A percentile compares a stretch with the other conserved stretches of the same genome.
Conservation (phyloP, 352 stramenopile species). For the Globisporangium ultimum region DNA sequence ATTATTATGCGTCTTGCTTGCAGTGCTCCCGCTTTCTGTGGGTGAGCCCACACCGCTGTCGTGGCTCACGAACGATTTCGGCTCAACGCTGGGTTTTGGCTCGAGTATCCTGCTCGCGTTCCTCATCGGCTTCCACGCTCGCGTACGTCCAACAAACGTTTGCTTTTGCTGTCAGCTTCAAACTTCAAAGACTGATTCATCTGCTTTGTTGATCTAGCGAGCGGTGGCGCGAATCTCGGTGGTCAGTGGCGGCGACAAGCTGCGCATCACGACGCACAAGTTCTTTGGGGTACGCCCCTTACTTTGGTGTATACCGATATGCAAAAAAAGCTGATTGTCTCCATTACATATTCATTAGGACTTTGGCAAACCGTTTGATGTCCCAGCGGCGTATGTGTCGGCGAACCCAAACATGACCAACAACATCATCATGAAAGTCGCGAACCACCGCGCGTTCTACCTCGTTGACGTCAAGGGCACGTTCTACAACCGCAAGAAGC, state of each 20-base stretch:
- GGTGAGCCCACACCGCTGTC: conserved; percentile 77
- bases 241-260: conserved; percentile 68
- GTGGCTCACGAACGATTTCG: conserved; percentile 77
- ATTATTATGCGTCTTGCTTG: conserved; percentile 1
- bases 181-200: background rate
- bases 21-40: conserved; percentile 55
- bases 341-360: conserved; percentile 27
- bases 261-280: conserved; percentile 86
- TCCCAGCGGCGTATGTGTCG: conserved; percentile 64
- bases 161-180: background rate
- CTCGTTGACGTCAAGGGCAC: conserved; percentile 75
- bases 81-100: conserved; percentile 75
- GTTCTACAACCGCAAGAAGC: conserved; percentile 86
- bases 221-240: conserved; percentile 77
- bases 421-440: conserved; percentile 85
- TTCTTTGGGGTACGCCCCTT: conserved; percentile 69
- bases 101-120: conserved; percentile 78
- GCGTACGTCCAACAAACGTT: conserved; percentile 25
- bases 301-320: background rate
- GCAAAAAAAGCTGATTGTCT: background rate
- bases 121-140: conserved; percentile 79
- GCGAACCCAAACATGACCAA: conserved; percentile 81
- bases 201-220: conserved; percentile 29
- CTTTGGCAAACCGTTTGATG: conserved; percentile 57
- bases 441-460: conserved; percentile 68